Evolutionary conservation across 2,329 filamentous ascomycete species (phyloP).

Genomic region (Aspergillus spinulosporus): DNA sequence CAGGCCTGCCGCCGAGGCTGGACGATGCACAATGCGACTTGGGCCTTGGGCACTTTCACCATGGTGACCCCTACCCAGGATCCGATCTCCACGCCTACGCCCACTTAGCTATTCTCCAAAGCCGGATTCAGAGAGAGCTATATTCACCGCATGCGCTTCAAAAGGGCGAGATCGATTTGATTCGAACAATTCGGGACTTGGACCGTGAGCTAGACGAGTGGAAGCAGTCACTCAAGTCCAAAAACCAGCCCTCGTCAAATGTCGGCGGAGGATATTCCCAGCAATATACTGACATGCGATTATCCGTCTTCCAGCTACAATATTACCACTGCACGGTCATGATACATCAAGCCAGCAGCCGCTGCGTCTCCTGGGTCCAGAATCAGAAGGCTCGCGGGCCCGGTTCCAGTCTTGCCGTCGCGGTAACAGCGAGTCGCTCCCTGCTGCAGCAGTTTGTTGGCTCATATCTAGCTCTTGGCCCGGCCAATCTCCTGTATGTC

Average conservation of each 20-base stretch:
- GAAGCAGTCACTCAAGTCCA: neutral
- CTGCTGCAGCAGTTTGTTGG: slow-evolving; percentile 8
- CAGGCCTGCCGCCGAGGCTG: slow-evolving; percentile 12
- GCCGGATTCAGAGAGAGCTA: slow-evolving; percentile 11
- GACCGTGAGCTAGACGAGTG: slow-evolving; percentile 14
- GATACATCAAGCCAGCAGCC: slow-evolving; percentile 19
- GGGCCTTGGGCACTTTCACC: neutral
- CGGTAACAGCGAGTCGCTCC: slow-evolving; percentile 16
- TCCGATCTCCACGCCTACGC: neutral
- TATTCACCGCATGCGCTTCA: slow-evolving; percentile 8
- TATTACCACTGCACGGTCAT: slow-evolving; percentile 18
- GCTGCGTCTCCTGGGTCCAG: slow-evolving; percentile 15
- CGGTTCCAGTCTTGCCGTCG: slow-evolving; percentile 15
- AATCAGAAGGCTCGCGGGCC: slow-evolving; percentile 13
- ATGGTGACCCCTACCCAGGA: neutral
- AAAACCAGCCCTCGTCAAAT: too few relatives aligned
- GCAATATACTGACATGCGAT: neutral
- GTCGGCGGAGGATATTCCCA: neutral
- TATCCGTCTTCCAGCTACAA: slow-evolving; percentile 11
- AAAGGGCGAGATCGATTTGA: slow-evolving; percentile 11
- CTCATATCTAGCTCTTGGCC: neutral
- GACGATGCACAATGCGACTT: slow-evolving; percentile 14
- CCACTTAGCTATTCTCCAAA: slow-evolving; percentile 9
- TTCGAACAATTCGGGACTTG: slow-evolving; percentile 13
- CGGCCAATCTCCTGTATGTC: neutral